Conservation (phyloP, 805 yeast genomes). For the Jamesozyma spencerorum region DNA sequence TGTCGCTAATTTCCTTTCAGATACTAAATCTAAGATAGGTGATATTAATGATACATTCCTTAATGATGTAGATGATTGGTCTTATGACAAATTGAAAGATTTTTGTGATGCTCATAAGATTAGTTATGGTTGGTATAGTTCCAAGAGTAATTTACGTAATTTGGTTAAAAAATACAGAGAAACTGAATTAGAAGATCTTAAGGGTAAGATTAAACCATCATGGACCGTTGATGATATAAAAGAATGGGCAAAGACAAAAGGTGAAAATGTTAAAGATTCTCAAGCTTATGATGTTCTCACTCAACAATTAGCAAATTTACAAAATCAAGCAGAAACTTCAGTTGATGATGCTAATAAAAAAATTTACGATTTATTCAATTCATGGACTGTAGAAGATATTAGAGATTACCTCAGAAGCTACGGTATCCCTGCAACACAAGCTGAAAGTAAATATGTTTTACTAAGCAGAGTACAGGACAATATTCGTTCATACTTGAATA, state of each 20-base stretch:
- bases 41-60: conserved; percentile 38
- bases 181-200: conserved; percentile 18
- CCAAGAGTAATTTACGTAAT: conserved; percentile 33
- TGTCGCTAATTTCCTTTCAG: conserved; percentile 6
- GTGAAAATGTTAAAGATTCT: conserved; percentile 7
- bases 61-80: conserved; percentile 39
- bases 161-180: conserved; percentile 30
- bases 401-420: conserved; percentile 34
- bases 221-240: conserved; percentile 9
- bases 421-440: conserved; percentile 27
- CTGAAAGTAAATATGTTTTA: conserved; percentile 27
- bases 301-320: conserved; percentile 5
- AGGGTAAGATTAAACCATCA: background rate
- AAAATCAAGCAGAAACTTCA: conserved; percentile 8
- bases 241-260: conserved; percentile 30
- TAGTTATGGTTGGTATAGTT: conserved; percentile 32
- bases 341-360: conserved; percentile 12
- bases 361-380: conserved; percentile 27
- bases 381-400: conserved; percentile 39
- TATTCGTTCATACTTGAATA: conserved; percentile 1
- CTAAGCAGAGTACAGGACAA: conserved; percentile 35
- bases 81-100: conserved; percentile 35
- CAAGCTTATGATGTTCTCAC: conserved; percentile 5
- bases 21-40: conserved; percentile 24
- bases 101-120: conserved; percentile 37